Base-by-base conservation (phyloP, 2,329 filamentous ascomycete species). In the Aspergillus transmontanensis region DNA sequence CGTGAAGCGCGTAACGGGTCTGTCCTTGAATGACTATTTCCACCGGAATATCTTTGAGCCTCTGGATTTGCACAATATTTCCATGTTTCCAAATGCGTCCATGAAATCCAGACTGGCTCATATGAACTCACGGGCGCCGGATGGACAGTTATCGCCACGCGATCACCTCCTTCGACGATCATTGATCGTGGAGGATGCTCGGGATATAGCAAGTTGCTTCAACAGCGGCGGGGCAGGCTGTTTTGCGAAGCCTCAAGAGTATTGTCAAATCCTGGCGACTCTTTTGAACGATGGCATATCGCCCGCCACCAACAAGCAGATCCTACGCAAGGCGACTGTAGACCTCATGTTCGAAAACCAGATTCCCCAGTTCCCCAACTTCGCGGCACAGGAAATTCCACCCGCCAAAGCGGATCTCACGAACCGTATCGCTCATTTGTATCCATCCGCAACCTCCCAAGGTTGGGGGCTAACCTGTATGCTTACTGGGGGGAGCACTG, bases 261-360 rank as follows among this genome's bases (percentile, higher is more conserved):
- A 53, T 23, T 53, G 34, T 28, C 34, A 86, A 64, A 82, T 91
- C 26, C 81, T 92, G 3, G 82, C 86, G 0, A 81, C 83, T 0
- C 77, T 92, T 1, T 77, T 91, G 30, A 92, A 92, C 71, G 78
- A 89, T 64, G 89, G 90, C 53, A 84, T 79, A 0, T 87, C 83
- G 39, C 86, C 89, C 0, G 80, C 69, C 0, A 90, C 87, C 0
- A 83, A 84, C 1, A 72, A 74, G 0, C 79, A 80, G 58, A 83
- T 92, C 36, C 79, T 92, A 7, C 77, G 80, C 23, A 79, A 82
- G 19, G 78, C 82, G 34, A 90, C 87, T 0, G 84, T 92, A 0
- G 81, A 88, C 14, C 75, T 84, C 36, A 89, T 91, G 86, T 90
- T 88, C 73, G 79, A 79, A 61, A 90, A 91, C 71, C 87, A 88